Evolutionary conservation across 345 rosid genomes (phyloP).

Genomic region (Reutealis trisperma): DNA sequence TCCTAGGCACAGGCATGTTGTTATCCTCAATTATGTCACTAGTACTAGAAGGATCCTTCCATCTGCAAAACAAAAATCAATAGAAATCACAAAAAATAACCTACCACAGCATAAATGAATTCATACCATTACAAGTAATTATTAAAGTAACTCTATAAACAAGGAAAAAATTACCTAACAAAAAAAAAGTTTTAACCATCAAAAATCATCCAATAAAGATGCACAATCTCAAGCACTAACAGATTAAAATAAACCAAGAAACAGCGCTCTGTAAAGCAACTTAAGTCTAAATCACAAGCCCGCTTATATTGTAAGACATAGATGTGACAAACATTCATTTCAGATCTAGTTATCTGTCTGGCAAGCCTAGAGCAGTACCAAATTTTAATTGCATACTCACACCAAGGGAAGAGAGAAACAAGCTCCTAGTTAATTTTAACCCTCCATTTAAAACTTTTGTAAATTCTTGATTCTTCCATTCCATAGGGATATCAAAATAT

Average conservation of each 20-base stretch:
- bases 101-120: background rate
- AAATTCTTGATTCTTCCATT: background rate
- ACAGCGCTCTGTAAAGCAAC: background rate
- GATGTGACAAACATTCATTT: background rate
- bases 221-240: background rate
- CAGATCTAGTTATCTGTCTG: background rate
- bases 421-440: background rate
- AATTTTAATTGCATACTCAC: no score
- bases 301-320: background rate
- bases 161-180: background rate
- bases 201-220: background rate
- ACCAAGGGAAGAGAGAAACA: background rate
- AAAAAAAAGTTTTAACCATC: no score
- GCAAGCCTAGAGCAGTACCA: background rate
- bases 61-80: conserved; percentile 34
- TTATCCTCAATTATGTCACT: conserved; percentile 48
- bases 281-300: background rate
- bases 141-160: background rate
- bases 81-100: background rate
- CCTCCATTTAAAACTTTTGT: background rate
- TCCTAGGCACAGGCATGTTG: conserved; percentile 55
- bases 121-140: background rate
- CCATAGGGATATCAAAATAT: no score
- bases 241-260: background rate
- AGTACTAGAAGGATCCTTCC: conserved; percentile 37